phyloP scores from a whole-genome alignment of 805 yeast species.

The Saccharomycopsis sp. region DNA sequence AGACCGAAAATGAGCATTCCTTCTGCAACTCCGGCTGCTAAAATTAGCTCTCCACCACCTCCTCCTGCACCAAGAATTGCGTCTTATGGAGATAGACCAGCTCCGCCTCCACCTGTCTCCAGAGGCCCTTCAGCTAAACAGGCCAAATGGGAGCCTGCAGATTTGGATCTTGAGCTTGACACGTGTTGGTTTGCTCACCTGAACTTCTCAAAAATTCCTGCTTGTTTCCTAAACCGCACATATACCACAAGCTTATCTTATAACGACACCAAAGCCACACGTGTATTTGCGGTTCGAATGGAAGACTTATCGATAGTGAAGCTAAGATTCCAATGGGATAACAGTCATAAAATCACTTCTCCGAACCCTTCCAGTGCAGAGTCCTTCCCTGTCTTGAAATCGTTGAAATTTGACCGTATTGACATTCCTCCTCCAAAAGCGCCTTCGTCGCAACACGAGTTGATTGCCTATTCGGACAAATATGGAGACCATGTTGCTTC shows the following conservation, averaged over 20 bases:
- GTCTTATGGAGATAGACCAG: too few relatives aligned
- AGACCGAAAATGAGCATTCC: slow-evolving; percentile 18
- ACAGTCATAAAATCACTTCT: slow-evolving; percentile 14
- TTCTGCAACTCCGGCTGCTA: slow-evolving; percentile 24
- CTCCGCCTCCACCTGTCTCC: slow-evolving; percentile 34
- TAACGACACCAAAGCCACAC: slow-evolving; percentile 26
- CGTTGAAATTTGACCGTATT: slow-evolving; percentile 28
- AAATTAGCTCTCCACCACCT: slow-evolving; percentile 23
- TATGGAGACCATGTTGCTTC: slow-evolving; percentile 49
- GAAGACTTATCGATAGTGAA: slow-evolving; percentile 36
- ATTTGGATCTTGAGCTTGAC: slow-evolving; percentile 36
- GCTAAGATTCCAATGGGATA: slow-evolving; percentile 36
- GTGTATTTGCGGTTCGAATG: slow-evolving; percentile 34
- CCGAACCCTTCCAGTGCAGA: neutral
- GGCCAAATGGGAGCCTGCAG: slow-evolving; percentile 29
- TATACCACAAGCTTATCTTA: slow-evolving; percentile 29
- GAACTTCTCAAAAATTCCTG: slow-evolving; percentile 31
- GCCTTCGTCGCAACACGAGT: slow-evolving; percentile 26
- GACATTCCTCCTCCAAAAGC: slow-evolving; percentile 40
- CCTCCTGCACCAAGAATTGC: slow-evolving; percentile 32
- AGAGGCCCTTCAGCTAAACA: slow-evolving; percentile 23
- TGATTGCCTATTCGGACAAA: slow-evolving; percentile 31
- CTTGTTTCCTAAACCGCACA: slow-evolving; percentile 32
- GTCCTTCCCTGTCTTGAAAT: slow-evolving; percentile 20
- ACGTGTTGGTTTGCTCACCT: slow-evolving; percentile 42